Percentiles rank a stretch among this genome's conserved stretches.
Evolutionary conservation across 2,329 filamentous ascomycete genomes (phyloP).

Genomic region (Teratosphaeria viscida): DNA sequence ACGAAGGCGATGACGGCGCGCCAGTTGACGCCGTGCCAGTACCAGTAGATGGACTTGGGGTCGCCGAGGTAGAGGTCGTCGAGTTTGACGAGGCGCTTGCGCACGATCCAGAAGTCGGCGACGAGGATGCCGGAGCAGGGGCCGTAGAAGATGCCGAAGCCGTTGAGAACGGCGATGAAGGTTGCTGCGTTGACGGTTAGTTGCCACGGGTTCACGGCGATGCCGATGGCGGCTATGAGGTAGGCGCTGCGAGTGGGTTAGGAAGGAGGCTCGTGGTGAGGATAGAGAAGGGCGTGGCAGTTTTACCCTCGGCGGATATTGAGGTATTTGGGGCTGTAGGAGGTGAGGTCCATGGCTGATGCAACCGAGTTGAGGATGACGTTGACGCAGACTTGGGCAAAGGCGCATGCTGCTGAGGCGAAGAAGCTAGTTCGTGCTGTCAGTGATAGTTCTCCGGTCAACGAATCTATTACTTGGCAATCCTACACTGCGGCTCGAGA

Average conservation of each 20-base stretch:
- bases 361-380: background rate
- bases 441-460: background rate
- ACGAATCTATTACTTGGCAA: background rate
- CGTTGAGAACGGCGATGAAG: background rate
- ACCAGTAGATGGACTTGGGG: slow-evolving; percentile 2
- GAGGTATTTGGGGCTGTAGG: background rate
- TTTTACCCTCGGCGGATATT: background rate
- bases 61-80: background rate
- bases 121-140: background rate
- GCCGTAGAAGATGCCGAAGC: background rate
- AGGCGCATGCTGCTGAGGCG: background rate
- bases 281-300: background rate
- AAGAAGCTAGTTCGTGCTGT: background rate
- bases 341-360: background rate
- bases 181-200: background rate
- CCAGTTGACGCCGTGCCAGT: slow-evolving; percentile 1
- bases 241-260: background rate
- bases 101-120: background rate
- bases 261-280: background rate
- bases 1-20: slow-evolving; percentile 1
- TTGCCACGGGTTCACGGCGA: background rate
- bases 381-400: background rate
- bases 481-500: background rate
- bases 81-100: background rate
- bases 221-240: background rate